Percentiles rank a stretch among this genome's conserved stretches.
phyloP scores from a whole-genome alignment of 78 protist genomes.

The Protostelium mycophagum region DNA sequence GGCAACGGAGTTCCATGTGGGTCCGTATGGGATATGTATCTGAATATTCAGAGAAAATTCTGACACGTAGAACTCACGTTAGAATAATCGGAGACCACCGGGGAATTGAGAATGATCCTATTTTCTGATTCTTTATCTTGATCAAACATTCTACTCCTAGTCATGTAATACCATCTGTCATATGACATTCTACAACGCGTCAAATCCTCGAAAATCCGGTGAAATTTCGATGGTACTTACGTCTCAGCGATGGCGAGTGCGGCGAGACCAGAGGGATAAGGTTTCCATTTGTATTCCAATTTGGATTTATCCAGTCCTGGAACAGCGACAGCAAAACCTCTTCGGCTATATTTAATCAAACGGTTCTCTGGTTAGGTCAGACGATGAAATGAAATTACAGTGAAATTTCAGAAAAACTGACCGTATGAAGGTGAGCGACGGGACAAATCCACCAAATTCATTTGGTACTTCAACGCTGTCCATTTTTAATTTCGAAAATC shows the following conservation, averaged over 20 bases:
- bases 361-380: constrained; percentile 13
- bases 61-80: neutral
- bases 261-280: neutral
- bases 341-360: constrained; percentile 42
- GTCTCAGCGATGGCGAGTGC: neutral
- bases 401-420: too few relatives aligned
- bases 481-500: neutral
- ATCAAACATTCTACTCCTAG: neutral
- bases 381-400: neutral
- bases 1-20: neutral
- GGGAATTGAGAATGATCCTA: neutral
- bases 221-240: neutral
- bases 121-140: neutral
- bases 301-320: constrained; percentile 11
- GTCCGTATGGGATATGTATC: neutral
- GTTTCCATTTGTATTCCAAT: neutral
- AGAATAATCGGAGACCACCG: neutral
- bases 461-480: neutral
- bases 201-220: too few relatives aligned
- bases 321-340: constrained; percentile 49
- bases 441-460: constrained; percentile 33
- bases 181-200: neutral
- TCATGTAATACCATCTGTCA: neutral
- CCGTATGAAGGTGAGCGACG: constrained; percentile 51
- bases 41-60: neutral